phyloP scores from a whole-genome alignment of 2,329 filamentous ascomycete species.

The Apiospora pterosperma region DNA sequence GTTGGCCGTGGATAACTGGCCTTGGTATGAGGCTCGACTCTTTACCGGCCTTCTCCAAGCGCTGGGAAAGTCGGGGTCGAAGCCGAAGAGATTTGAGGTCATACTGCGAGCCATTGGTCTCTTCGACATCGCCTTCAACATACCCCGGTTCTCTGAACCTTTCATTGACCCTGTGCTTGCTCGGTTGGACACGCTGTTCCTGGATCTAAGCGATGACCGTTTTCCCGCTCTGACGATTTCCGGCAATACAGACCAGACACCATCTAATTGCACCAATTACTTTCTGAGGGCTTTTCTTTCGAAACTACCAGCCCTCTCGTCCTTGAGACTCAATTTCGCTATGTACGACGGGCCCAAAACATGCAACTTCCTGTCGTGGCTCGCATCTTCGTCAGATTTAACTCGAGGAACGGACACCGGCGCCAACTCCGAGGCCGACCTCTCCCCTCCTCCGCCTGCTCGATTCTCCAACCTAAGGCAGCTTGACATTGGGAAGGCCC shows the following conservation, averaged over 20 bases:
- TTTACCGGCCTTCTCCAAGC: conserved; percentile 41
- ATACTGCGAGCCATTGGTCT: conserved; percentile 35
- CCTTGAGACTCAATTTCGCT: conserved; percentile 51
- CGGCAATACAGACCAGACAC: neutral
- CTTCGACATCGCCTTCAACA: conserved; percentile 40
- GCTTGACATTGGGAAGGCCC: neutral
- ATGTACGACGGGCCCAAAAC: conserved; percentile 5
- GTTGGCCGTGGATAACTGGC: neutral
- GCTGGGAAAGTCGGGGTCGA: conserved; percentile 34
- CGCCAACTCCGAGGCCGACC: neutral
- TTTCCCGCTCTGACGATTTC: neutral
- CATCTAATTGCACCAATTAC: conserved; percentile 6
- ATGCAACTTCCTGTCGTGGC: conserved; percentile 35
- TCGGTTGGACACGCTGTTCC: neutral
- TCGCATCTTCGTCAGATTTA: conserved; percentile 20
- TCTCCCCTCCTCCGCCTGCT: neutral
- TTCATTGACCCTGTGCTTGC: conserved; percentile 38
- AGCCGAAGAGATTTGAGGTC: conserved; percentile 43
- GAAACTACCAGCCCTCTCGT: conserved; percentile 38
- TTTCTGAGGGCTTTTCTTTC: conserved; percentile 35
- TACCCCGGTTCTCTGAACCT: conserved; percentile 36
- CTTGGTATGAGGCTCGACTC: conserved; percentile 26
- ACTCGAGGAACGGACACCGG: neutral
- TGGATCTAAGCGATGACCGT: conserved; percentile 9
- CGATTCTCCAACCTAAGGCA: neutral